Base-by-base conservation (phyloP, 495 filamentous ascomycete genomes). In the Pseudoneurospora amorphoporcata region DNA sequence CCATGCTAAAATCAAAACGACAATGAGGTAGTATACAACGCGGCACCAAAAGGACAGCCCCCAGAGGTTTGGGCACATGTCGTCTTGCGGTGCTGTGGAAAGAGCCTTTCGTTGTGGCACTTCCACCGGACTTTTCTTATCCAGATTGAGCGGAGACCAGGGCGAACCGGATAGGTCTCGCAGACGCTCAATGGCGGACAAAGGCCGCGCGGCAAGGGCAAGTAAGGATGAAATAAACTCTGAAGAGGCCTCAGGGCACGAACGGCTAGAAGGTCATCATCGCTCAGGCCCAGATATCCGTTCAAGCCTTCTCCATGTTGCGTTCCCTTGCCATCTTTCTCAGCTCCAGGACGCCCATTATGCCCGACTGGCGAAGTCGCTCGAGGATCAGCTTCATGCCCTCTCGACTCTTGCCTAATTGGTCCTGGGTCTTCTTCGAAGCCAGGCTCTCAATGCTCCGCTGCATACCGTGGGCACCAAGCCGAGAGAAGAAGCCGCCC, bases 331-430 rank as follows among this genome's bases (percentile, higher is more conserved):
- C 75, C 74, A 76, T 76, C 71, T 91, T 86, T 89, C 95, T 92
- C 38, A 92, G 92, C 79, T 97, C 95, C 19, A 98, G 91, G 23
- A 88, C 92, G 37, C 94, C 91, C 45, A 98, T 88, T 12, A 97
- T 92, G 14, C 94, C 92, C 70, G 84, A 86, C 74, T 86, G 84
- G 71, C 95, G 88, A 74, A 98, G 79, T 42, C 95, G 87, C 81
- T 96, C 92, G 35, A 99, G 85, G 17, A 99, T 95, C 58, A 98
- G 89, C 71, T 91, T 92, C 95, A 99, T 98, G 19, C 96, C 95
- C 78, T 98, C 90, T 76, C 94, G 93, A 79, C 92, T 94, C 78
- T 94, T 96, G 71, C 91, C 84, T 71, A 98, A 84, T 47, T 94
- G 92, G 72, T 94, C 91, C 68, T 90, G 87, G 70, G 95, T 96